These are phyloP conservation scores for Lasiodiplodia hormozganensis DNA, from an alignment of 2,329 filamentous ascomycete genomes.

Conservation along the genomic window DNA sequence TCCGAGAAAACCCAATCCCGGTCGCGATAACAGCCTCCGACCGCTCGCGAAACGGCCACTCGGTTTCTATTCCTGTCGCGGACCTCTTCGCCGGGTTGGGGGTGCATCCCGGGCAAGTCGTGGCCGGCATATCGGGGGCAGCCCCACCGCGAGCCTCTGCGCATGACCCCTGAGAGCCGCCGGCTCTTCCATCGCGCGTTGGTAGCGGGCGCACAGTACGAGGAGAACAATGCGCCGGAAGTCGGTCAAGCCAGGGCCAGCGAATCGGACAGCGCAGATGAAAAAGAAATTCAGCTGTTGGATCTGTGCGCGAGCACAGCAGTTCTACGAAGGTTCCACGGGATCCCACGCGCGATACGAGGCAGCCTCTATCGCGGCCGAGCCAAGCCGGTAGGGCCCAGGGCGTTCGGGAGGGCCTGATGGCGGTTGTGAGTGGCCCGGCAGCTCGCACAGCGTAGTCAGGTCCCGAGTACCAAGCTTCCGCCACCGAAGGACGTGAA, in stretches of 20 bases:
- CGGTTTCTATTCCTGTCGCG: neutral
- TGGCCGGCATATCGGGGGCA: neutral
- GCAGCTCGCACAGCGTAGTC: neutral
- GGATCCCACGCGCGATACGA: slow-evolving; percentile 6
- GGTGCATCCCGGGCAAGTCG: neutral
- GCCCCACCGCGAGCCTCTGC: slow-evolving; percentile 1
- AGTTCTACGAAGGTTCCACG: neutral
- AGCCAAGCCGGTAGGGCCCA: neutral
- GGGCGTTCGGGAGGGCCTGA: neutral
- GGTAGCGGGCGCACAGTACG: neutral
- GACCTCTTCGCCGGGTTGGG: neutral
- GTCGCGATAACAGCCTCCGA: neutral
- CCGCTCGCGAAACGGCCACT: neutral
- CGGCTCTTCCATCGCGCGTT: slow-evolving; percentile 5
- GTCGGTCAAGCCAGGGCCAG: slow-evolving; percentile 16
- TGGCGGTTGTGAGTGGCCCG: slow-evolving; percentile 13
- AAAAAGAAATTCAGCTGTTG: slow-evolving; percentile 19
- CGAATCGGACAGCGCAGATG: slow-evolving; percentile 5
- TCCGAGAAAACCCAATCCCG: neutral
- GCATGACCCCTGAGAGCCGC: slow-evolving; percentile 17
- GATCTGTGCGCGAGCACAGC: neutral
- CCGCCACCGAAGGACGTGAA: slow-evolving; percentile 16
- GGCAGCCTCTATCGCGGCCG: neutral
- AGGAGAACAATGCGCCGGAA: slow-evolving; percentile 20
- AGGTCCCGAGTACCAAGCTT: slow-evolving; percentile 23